phyloP scores from a whole-genome alignment of 345 rosid species.

The Microcos paniculata region DNA sequence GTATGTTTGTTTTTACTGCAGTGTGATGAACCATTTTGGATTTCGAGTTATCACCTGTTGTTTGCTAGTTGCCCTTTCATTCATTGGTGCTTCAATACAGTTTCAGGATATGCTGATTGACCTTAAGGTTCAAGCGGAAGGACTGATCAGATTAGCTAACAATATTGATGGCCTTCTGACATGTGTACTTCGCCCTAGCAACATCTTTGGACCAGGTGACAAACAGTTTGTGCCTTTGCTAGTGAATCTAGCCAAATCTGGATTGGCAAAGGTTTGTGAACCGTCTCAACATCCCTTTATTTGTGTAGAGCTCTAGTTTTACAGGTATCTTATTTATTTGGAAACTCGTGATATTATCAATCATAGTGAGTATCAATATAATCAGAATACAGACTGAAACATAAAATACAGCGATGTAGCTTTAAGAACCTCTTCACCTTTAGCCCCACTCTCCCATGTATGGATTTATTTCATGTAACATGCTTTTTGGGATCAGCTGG shows the following conservation, averaged over 20 bases:
- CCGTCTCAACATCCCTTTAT: slow-evolving; percentile 8
- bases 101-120: slow-evolving; percentile 64
- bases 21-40: slow-evolving; percentile 7
- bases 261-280: slow-evolving; percentile 75
- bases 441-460: background rate
- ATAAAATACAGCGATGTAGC: background rate
- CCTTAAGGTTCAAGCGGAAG: slow-evolving; percentile 95
- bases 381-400: background rate
- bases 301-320: slow-evolving; percentile 4
- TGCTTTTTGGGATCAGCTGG: background rate
- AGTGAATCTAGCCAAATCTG: slow-evolving; percentile 64
- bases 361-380: background rate
- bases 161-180: slow-evolving; percentile 79
- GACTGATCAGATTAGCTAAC: slow-evolving; percentile 67
- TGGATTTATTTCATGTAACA: background rate
- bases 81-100: slow-evolving; percentile 41
- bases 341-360: background rate
- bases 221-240: slow-evolving; percentile 54
- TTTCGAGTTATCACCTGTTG: slow-evolving; percentile 1
- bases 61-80: slow-evolving; percentile 20
- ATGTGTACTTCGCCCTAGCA: slow-evolving; percentile 89
- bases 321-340: background rate
- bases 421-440: background rate
- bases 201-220: slow-evolving; percentile 89
- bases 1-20: slow-evolving; percentile 32